Evolutionary conservation across 441 rosid species (phyloP).

Genomic region (Capsella rubella): DNA sequence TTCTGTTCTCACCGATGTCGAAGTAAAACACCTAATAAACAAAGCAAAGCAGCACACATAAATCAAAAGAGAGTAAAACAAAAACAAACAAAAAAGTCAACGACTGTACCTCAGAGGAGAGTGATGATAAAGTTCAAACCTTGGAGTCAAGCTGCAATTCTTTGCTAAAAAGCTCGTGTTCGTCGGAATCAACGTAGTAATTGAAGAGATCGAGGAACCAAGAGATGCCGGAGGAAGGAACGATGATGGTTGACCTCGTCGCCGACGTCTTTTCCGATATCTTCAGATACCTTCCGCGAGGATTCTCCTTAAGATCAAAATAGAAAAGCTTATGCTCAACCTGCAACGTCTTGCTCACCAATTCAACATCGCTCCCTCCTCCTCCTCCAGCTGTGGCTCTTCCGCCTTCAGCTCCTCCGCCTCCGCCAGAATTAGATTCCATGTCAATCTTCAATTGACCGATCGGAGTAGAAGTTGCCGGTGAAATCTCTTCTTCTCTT

Average conservation of each 20-base stretch:
- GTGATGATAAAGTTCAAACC: conserved; percentile 38
- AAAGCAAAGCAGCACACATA: neutral
- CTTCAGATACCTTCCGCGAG: conserved; percentile 91
- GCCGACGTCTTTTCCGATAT: conserved; percentile 97
- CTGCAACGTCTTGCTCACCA: conserved; percentile 91
- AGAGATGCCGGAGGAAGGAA: conserved; percentile 91
- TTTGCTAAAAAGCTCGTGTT: conserved; percentile 86
- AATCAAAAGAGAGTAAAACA: neutral
- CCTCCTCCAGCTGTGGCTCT: conserved; percentile 33
- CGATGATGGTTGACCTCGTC: conserved; percentile 96
- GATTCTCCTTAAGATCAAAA: conserved; percentile 97
- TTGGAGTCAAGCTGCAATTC: conserved; percentile 96
- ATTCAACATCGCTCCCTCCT: conserved; percentile 88
- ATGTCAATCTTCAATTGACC: conserved; percentile 33
- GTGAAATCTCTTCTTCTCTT: conserved; percentile 18
- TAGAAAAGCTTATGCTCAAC: conserved; percentile 98
- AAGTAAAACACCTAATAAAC: conserved; percentile 46
- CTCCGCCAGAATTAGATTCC: conserved; percentile 72
- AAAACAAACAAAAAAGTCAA: conserved; percentile 36
- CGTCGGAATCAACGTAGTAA: conserved; percentile 88
- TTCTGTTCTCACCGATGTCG: conserved; percentile 52
- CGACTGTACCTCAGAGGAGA: conserved; percentile 14
- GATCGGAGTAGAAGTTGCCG: conserved; percentile 18
- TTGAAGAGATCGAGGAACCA: conserved; percentile 98
- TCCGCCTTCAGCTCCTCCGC: conserved; percentile 47